These are phyloP conservation scores for Thymus quinquecostatus DNA, from an alignment of 257 asterid genomes.

Conservation along the genomic window DNA sequence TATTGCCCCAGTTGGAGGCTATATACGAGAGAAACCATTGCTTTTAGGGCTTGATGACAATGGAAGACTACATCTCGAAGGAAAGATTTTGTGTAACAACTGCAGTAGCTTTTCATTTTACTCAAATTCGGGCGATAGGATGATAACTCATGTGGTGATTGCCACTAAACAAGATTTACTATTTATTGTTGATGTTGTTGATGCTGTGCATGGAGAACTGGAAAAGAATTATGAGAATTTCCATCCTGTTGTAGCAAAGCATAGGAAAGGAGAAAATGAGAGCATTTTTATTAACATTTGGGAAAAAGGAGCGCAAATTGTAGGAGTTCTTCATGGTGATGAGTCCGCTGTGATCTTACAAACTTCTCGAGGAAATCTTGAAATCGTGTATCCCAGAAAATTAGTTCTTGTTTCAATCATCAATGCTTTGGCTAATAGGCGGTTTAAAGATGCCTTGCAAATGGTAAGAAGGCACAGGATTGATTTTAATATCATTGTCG, in stretches of 20 bases:
- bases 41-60: slow-evolving; percentile 86
- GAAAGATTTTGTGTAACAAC: slow-evolving; percentile 74
- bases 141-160: slow-evolving; percentile 74
- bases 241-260: slow-evolving; percentile 57
- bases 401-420: slow-evolving; percentile 78
- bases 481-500: slow-evolving; percentile 88
- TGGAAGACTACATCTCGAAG: slow-evolving; percentile 68
- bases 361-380: slow-evolving; percentile 93
- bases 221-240: slow-evolving; percentile 73
- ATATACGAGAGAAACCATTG: slow-evolving; percentile 49
- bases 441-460: slow-evolving; percentile 81
- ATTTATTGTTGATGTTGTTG: slow-evolving; percentile 76
- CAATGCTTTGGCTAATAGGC: slow-evolving; percentile 70
- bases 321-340: slow-evolving; percentile 89
- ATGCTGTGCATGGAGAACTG: slow-evolving; percentile 62
- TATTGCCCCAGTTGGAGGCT: slow-evolving; percentile 52
- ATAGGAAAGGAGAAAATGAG: slow-evolving; percentile 56
- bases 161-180: slow-evolving; percentile 82
- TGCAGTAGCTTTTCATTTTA: slow-evolving; percentile 85
- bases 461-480: slow-evolving; percentile 93
- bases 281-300: slow-evolving; percentile 64
- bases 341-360: slow-evolving; percentile 93
- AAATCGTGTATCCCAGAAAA: slow-evolving; percentile 91
- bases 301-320: slow-evolving; percentile 85
- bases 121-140: slow-evolving; percentile 70